Percentiles rank a stretch among this genome's conserved stretches.
phyloP scores from a whole-genome alignment of 305 asterid species.

The Fraxinus paxiana region DNA sequence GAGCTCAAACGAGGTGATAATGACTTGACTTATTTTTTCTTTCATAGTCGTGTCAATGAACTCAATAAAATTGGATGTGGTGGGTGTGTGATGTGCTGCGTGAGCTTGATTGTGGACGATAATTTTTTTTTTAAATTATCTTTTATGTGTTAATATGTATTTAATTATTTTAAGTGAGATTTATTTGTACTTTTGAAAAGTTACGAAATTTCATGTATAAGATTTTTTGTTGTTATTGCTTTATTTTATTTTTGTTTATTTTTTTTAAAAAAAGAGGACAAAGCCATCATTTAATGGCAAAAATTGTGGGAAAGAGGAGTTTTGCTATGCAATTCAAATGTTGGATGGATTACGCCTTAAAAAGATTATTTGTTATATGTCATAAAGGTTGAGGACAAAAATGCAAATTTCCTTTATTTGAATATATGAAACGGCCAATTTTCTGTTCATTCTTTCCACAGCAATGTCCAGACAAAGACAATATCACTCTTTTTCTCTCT shows the following conservation, averaged over 20 bases:
- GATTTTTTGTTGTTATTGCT: no score
- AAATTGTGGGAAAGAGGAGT: no score
- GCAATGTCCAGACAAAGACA: background rate
- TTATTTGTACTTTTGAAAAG: no score
- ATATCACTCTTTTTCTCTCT: background rate
- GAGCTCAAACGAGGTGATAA: no score
- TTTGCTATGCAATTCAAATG: background rate
- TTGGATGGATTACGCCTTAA: background rate
- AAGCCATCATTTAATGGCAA: no score
- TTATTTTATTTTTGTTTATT: no score
- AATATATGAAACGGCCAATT: background rate
- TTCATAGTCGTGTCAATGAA: background rate
- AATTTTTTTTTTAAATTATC: no score
- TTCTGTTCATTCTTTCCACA: background rate
- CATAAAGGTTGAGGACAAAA: background rate
- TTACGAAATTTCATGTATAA: no score
- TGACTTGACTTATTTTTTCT: no score
- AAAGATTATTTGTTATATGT: background rate
- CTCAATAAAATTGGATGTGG: background rate
- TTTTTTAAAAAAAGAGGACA: no score
- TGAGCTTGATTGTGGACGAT: background rate
- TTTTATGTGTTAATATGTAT: background rate
- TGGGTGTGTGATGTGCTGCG: background rate
- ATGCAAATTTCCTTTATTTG: background rate
- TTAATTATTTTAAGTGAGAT: no score